Conservation (phyloP, 106 monocot genomes). For the Narthecium ossifragum region DNA sequence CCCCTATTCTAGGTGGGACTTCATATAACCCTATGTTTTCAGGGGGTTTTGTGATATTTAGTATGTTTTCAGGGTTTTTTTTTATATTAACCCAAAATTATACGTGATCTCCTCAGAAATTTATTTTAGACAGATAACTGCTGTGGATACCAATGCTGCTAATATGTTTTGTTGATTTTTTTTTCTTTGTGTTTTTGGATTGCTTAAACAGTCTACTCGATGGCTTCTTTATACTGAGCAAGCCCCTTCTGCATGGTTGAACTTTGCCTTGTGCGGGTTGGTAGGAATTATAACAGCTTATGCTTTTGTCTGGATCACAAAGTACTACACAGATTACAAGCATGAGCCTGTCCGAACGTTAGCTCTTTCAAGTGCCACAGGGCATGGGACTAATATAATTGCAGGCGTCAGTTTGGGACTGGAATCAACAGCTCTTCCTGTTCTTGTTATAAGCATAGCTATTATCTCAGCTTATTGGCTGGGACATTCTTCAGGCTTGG, state of each 20-base stretch:
- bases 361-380: slow-evolving; percentile 87
- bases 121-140: background rate
- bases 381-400: slow-evolving; percentile 99
- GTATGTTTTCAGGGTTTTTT: too few species aligned
- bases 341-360: slow-evolving; percentile 79
- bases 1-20: too few species aligned
- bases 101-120: too few species aligned
- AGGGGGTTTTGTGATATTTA: too few species aligned
- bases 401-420: slow-evolving; percentile 90
- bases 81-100: too few species aligned
- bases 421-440: slow-evolving; percentile 97
- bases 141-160: background rate
- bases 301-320: slow-evolving; percentile 86
- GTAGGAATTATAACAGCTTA: slow-evolving; percentile 96
- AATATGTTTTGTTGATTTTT: background rate
- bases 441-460: slow-evolving; percentile 88
- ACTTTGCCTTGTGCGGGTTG: slow-evolving; percentile 90
- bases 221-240: slow-evolving; percentile 97
- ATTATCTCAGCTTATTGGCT: slow-evolving; percentile 88
- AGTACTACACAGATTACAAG: slow-evolving; percentile 99
- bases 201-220: slow-evolving; percentile 67
- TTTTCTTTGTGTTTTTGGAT: background rate
- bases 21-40: too few species aligned
- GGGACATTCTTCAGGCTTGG: slow-evolving; percentile 80
- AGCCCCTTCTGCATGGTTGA: slow-evolving; percentile 94